Evolutionary conservation across 805 yeast genomes (phyloP).

Genomic region (Candida chauliodis): DNA sequence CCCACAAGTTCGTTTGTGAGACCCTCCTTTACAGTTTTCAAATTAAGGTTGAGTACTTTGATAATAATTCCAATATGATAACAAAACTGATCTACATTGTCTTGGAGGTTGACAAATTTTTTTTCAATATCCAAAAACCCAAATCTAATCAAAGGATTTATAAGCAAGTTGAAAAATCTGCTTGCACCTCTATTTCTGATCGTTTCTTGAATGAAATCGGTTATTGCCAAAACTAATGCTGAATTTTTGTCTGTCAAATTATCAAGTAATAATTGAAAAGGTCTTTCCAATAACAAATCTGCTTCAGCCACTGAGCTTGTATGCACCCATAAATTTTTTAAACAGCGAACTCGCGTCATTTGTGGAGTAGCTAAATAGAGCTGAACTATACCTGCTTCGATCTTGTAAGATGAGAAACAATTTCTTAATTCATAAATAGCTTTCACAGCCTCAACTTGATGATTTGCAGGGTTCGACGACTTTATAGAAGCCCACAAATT

Average conservation of each 20-base stretch:
- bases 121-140: conserved; percentile 29
- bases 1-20: conserved; percentile 55
- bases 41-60: conserved; percentile 48
- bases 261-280: conserved; percentile 67
- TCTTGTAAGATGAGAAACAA: conserved; percentile 47
- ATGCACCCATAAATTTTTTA: conserved; percentile 73
- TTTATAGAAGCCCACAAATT: conserved; percentile 55
- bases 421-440: conserved; percentile 59
- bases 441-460: conserved; percentile 70
- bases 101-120: conserved; percentile 32
- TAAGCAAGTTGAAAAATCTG: conserved; percentile 55
- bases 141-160: conserved; percentile 49
- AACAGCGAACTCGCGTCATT: conserved; percentile 45
- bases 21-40: conserved; percentile 39
- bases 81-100: conserved; percentile 61
- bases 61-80: conserved; percentile 57
- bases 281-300: conserved; percentile 52
- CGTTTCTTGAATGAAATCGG: conserved; percentile 11
- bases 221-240: conserved; percentile 8
- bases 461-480: conserved; percentile 44
- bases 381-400: conserved; percentile 71
- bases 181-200: conserved; percentile 52
- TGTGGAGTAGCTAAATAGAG: conserved; percentile 41
- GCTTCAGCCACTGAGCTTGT: conserved; percentile 48
- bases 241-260: conserved; percentile 26